These are phyloP conservation scores for Diaporthe ampelina DNA, from an alignment of 2,329 filamentous ascomycete species.

Conservation along the genomic window DNA sequence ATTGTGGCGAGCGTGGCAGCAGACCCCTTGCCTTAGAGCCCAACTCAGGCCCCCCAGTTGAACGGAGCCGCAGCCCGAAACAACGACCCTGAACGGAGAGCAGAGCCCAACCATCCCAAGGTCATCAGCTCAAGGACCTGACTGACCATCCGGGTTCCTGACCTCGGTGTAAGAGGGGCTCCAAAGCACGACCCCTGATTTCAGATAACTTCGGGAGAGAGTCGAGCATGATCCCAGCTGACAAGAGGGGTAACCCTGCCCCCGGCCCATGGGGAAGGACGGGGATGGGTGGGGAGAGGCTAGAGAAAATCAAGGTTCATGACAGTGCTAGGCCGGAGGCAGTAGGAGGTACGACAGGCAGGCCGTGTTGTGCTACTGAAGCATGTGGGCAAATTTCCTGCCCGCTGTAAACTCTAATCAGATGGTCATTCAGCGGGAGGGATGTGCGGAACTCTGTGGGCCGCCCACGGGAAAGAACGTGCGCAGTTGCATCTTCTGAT, in stretches of 20 bases:
- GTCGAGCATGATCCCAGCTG: constrained; percentile 28
- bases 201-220: constrained; percentile 6
- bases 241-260: constrained; percentile 30
- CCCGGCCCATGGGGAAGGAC: constrained; percentile 11
- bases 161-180: neutral
- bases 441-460: constrained; percentile 31
- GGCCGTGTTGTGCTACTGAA: neutral
- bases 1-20: neutral
- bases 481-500: constrained; percentile 13
- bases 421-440: constrained; percentile 15
- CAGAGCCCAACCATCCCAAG: neutral
- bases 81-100: neutral
- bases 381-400: constrained; percentile 25
- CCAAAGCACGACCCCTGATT: constrained; percentile 24
- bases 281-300: constrained; percentile 7
- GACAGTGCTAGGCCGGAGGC: constrained; percentile 11
- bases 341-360: constrained; percentile 19
- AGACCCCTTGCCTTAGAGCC: neutral
- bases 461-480: constrained; percentile 21
- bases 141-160: constrained; percentile 14
- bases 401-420: constrained; percentile 32
- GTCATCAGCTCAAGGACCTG: too few species aligned
- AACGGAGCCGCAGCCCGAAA: constrained; percentile 19
- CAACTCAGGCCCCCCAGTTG: neutral
- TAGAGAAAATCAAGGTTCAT: constrained; percentile 8